Evolutionary conservation across 1,284 basidiomycete species (phyloP), one percentile per base, ranked within the genome.

Genomic region (Inonotus obliquus): DNA sequence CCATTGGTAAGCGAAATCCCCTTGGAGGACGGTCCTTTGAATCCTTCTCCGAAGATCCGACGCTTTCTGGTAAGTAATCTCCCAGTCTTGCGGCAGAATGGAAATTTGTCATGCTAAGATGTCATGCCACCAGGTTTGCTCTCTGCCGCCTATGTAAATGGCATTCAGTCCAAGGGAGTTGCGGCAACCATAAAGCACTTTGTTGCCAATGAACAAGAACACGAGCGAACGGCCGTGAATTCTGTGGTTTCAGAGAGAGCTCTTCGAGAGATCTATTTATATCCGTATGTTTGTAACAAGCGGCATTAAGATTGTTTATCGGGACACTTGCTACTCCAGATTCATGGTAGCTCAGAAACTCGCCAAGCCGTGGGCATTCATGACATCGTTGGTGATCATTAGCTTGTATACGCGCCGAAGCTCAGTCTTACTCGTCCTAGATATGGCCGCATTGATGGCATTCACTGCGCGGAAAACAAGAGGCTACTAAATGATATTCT

Each of bases 221-320:
- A 85, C 66, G 84, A 86, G 66, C 77, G 84, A 29, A 85, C 81
- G 27, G 82, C 82, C 29, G 82, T 81, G 2, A 81, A 87, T 44
- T 84, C 83, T 14, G 80, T 86, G 41, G 72, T 89, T 64, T 83
- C 81, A 21, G 80, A 83, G 41, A 77, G 87, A 49, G 84, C 86
- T 25, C 73, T 90, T 23, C 79, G 87, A 60, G 87, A 90, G 70
- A 77, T 91, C 53, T 89, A 90, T 70, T 76, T 89, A 21, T 84
- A 86, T 69, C 86, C 87, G 76, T 87, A 75, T 65, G 80, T 39
- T 41, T 17, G 7, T 29, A 51, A 35, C 14, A 4, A 32, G 19
- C 6, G 11, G 25, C 4, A 14, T 13, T 48, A 49, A 17, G 27
- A 23, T 23, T n/a, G 39, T 39, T 35, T 52, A 2, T 23, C 27